Percentiles rank a stretch among this genome's conserved stretches.
Evolutionary conservation across 2,329 filamentous ascomycete species (phyloP).

Genomic region (Aspergillus texensis): DNA sequence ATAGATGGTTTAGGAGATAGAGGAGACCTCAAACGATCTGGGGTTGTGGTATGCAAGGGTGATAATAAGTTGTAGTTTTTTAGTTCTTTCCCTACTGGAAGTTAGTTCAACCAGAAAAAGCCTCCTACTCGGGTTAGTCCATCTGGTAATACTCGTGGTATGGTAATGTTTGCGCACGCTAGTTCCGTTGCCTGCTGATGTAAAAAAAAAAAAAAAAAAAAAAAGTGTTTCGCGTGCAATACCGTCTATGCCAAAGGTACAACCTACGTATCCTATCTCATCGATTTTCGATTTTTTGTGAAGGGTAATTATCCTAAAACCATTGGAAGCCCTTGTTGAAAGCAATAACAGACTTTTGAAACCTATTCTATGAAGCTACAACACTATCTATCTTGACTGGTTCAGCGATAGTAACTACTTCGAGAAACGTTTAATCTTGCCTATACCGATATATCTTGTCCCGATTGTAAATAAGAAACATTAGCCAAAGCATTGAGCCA

Average conservation of each 20-base stretch:
- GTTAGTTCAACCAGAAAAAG: neutral
- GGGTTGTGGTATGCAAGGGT: constrained; percentile 1
- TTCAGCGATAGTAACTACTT: neutral
- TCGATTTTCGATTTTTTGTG: neutral
- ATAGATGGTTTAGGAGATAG: constrained; percentile 5
- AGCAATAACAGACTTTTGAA: neutral
- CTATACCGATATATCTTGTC: neutral
- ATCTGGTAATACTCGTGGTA: neutral
- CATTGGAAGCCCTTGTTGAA: neutral
- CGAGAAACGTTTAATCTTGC: neutral
- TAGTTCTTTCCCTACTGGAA: constrained; percentile 1
- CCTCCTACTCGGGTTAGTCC: neutral
- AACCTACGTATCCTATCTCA: neutral
- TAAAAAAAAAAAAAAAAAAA: neutral
- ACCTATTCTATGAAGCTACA: too few relatives aligned
- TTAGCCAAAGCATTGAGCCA: neutral
- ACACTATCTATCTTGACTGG: neutral
- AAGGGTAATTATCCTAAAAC: neutral
- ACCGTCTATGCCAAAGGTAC: neutral
- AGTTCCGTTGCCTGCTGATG: neutral
- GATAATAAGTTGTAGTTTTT: constrained; percentile 1
- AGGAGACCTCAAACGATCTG: neutral
- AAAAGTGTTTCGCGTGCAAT: neutral
- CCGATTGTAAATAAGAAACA: neutral
- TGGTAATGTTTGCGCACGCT: neutral